These are phyloP conservation scores for Pseudocercospora fuligena DNA, from an alignment of 2,329 filamentous ascomycete genomes.

Conservation along the genomic window DNA sequence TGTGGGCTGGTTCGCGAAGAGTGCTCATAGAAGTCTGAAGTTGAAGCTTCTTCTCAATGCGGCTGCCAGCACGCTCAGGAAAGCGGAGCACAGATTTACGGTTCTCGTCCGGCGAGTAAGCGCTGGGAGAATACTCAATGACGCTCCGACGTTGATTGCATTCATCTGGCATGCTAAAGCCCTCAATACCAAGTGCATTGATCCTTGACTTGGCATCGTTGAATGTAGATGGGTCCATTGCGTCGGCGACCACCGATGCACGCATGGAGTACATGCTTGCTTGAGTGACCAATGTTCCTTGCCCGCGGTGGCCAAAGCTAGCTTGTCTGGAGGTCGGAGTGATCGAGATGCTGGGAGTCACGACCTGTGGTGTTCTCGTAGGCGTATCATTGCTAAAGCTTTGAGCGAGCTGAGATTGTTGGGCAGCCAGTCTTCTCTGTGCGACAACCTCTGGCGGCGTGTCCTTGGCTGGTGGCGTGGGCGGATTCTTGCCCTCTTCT, in stretches of 20 bases:
- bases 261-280: slow-evolving; percentile 39
- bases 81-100: slow-evolving; percentile 9
- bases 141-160: slow-evolving; percentile 25
- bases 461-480: slow-evolving; percentile 52
- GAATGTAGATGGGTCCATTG: slow-evolving; percentile 30
- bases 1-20: slow-evolving; percentile 9
- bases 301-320: slow-evolving; percentile 31
- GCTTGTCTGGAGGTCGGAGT: slow-evolving; percentile 29
- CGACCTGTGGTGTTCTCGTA: slow-evolving; percentile 29
- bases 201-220: slow-evolving; percentile 37
- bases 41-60: slow-evolving; percentile 3
- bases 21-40: background rate
- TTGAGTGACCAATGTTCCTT: slow-evolving; percentile 34
- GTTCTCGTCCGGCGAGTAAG: slow-evolving; percentile 33
- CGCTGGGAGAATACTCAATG: slow-evolving; percentile 36
- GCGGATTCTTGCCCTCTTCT: slow-evolving; percentile 36
- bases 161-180: slow-evolving; percentile 37
- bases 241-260: slow-evolving; percentile 36
- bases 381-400: slow-evolving; percentile 23
- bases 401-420: slow-evolving; percentile 9
- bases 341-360: slow-evolving; percentile 4
- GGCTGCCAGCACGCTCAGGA: slow-evolving; percentile 10
- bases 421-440: slow-evolving; percentile 12
- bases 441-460: slow-evolving; percentile 44
- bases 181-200: slow-evolving; percentile 37